These are phyloP conservation scores for Boletus rufocinnamomeus DNA, from an alignment of 768 basidiomycete genomes.

Conservation along the genomic window DNA sequence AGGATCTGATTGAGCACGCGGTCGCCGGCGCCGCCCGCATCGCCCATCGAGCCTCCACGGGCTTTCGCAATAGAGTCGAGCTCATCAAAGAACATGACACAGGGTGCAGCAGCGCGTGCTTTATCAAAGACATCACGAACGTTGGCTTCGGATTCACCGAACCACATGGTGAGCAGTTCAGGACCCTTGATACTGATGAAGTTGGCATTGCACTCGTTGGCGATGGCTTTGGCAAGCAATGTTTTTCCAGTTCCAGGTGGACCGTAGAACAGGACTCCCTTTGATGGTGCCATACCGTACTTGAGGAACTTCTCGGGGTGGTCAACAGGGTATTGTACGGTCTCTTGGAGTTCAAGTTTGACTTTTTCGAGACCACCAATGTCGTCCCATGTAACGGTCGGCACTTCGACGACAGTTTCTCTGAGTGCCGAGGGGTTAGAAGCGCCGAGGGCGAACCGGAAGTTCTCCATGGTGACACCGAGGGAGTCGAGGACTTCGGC, in stretches of 20 bases:
- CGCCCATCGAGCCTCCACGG: slow-evolving; percentile 81
- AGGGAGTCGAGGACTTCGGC: slow-evolving; percentile 98
- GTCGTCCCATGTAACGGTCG: slow-evolving; percentile 98
- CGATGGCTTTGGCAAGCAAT: slow-evolving; percentile 96
- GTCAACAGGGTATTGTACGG: slow-evolving; percentile 99
- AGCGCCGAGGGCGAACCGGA: slow-evolving; percentile 96
- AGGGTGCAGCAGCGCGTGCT: slow-evolving; percentile 97
- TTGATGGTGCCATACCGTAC: slow-evolving; percentile 99
- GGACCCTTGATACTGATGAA: slow-evolving; percentile 99
- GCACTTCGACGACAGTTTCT: slow-evolving; percentile 99
- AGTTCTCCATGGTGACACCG: slow-evolving; percentile 99
- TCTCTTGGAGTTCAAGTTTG: slow-evolving; percentile 98
- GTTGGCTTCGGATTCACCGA: slow-evolving; percentile 99
- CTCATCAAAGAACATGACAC: slow-evolving; percentile 99
- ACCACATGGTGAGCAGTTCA: slow-evolving; percentile 99
- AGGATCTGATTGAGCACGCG: slow-evolving; percentile 97
- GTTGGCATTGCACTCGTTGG: slow-evolving; percentile 99
- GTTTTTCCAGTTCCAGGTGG: slow-evolving; percentile 99
- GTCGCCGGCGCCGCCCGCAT: slow-evolving; percentile 95
- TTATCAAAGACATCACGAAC: slow-evolving; percentile 99
- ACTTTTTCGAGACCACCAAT: slow-evolving; percentile 99
- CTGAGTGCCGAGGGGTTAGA: slow-evolving; percentile 98
- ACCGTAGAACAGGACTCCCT: slow-evolving; percentile 99
- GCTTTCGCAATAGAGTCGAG: slow-evolving; percentile 98
- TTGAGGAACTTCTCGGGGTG: slow-evolving; percentile 99